Percentiles rank a stretch among this genome's conserved stretches.
phyloP scores from a whole-genome alignment of 2,329 filamentous ascomycete species.

The Exophiala sp. region DNA sequence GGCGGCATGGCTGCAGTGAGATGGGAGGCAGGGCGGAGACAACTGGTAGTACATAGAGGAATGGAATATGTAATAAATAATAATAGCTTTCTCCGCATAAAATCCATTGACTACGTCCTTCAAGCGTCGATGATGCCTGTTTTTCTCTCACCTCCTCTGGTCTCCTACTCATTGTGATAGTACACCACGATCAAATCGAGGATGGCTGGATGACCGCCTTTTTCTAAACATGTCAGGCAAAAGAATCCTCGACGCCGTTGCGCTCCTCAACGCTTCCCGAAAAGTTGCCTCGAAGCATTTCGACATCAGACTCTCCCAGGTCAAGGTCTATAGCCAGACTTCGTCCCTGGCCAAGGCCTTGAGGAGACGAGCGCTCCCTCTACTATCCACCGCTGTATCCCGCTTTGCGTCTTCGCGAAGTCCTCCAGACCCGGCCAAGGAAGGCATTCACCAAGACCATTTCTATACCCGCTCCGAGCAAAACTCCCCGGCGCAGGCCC shows the following conservation, averaged over 20 bases:
- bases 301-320: constrained; percentile 53
- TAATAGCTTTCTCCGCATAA: too few species aligned
- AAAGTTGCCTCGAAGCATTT: constrained; percentile 60
- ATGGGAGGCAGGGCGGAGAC: too few species aligned
- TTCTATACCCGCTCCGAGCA: constrained; percentile 43
- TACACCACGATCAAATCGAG: too few species aligned
- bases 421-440: constrained; percentile 15
- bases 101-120: not conserved
- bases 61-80: too few species aligned
- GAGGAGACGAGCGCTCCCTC: constrained; percentile 40
- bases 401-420: constrained; percentile 38
- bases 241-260: constrained; percentile 65
- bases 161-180: not conserved
- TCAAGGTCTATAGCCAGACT: constrained; percentile 58
- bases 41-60: not conserved
- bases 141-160: not conserved
- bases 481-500: constrained; percentile 37
- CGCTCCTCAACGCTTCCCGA: constrained; percentile 63
- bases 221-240: constrained; percentile 48
- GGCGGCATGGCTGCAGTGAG: not conserved
- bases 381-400: constrained; percentile 20
- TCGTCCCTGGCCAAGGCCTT: constrained; percentile 59
- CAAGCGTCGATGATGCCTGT: not conserved
- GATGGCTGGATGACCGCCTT: too few species aligned
- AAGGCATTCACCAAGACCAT: constrained; percentile 47